Base-by-base conservation (phyloP, 225 moss, liverwort and hornwort species). In the Neckera pumila region DNA sequence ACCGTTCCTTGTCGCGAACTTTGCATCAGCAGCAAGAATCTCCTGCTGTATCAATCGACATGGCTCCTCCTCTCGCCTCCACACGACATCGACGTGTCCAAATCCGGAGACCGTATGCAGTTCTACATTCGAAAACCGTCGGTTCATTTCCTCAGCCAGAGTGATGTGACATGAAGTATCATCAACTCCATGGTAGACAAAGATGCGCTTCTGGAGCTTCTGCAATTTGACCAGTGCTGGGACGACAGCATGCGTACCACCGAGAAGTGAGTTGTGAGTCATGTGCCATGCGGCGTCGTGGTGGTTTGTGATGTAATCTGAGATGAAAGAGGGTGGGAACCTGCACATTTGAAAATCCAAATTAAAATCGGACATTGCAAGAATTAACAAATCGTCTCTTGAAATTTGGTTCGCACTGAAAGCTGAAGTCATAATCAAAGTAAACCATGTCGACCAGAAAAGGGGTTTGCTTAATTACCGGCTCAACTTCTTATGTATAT, bases 261-360 rank as follows among this genome's bases (percentile, higher is more conserved):
- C 92, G 15, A 96, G 87, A 53, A 96, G 87, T 3, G 96, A 91
- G 65, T 96, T 95, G 90, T 96, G 94, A 5, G 92, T 92, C 89
- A 95, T 95, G 89, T 96, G 96, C 95, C 95, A 96, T 57, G 94
- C 94, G 43, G 95, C 94, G 36, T 96, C 95, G 73, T 95, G 96
- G 70, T 95, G 90, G 58, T 94, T 94, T 40, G 95, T 92, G 67
- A 96, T 91, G 76, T 96, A 96, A 89, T 95, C 95, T 22, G 92
- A 90, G 59, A 95, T 92, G 85, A 95, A 96, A 27, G 96, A 95
- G 28, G 81, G 64, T 14, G 95, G 95, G 59, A 93, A 96, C 73
- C 96, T 96, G 91, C 92, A 89, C 81, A 82, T 10, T 36, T 28
- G 40, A 54, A 73, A 66, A 53, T 51, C 54, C 18, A 2, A 72